Base-by-base conservation (phyloP, 2,329 filamentous ascomycete species). In the Phialophora verrucosa region DNA sequence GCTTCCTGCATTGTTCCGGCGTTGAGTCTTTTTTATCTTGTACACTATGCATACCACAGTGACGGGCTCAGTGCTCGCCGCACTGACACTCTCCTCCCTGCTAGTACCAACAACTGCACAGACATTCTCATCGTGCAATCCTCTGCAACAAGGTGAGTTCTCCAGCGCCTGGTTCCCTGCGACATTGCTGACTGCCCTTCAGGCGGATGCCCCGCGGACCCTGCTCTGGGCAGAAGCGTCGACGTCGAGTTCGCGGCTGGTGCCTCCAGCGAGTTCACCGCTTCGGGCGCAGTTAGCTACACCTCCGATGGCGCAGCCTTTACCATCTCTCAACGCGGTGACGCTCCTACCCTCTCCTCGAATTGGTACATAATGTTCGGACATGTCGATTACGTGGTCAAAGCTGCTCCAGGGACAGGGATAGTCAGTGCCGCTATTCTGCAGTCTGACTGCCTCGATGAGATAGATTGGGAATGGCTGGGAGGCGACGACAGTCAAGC, bases 341-440 rank as follows among this genome's bases (percentile, higher is more conserved):
- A 99, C 76, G 87, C 92, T 2, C 95, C 95, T 0, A 90, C 94
- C 77, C 87, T 99, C 68, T 85, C 86, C 70, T 96, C 93, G 68
- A 87, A 95, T 74, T 98, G 96, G 87, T 98, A 97, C 84, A 97
- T 99, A 82, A 98, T 99, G 95, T 99, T 97, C 77, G 95, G 95
- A 72, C 91, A 90, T 70, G 91, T 97, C 75, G 91, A 96, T 71
- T 87, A 93, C 72, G 89, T 87, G 35, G 85, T 97, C 82, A 93
- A 94, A 80, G 88, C 92, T 29, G 93, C 95, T 10, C 90, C 93
- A 0, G 95, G 95, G 7, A 88, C 87, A 10, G 95, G 95, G 66
- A 97, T 99, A 73, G 93, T 99, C 71, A 97, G 92, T 78, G 95
- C 92, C 54, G 85, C 95, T 12, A 92, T 99, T 8, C 83, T 99